These are phyloP conservation scores for Eimeria acervulina DNA, from an alignment of 169 alveolate genomes.

Conservation along the genomic window DNA sequence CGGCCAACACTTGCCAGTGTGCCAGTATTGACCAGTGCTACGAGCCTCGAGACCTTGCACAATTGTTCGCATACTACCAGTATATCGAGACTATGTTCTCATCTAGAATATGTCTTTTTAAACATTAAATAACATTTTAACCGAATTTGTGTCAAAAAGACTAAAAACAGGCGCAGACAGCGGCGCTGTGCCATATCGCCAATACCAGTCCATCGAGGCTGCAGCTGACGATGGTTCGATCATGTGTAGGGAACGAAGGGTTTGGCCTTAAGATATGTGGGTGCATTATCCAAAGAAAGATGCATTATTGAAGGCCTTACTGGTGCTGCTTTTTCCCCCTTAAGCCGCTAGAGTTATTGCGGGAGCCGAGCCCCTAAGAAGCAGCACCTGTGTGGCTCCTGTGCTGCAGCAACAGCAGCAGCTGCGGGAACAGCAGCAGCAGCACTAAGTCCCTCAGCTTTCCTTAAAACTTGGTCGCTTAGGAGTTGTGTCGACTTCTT, in stretches of 20 bases:
- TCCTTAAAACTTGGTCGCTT: not conserved
- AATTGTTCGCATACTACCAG: no score
- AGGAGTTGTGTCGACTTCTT: not conserved
- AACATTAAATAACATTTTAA: not conserved
- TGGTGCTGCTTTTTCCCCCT: not conserved
- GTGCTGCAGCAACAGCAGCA: not conserved
- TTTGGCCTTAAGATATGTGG: not conserved
- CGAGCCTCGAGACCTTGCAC: no score
- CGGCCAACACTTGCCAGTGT: no score
- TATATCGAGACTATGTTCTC: no score
- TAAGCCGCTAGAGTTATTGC: not conserved
- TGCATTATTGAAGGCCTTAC: not conserved
- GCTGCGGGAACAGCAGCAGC: not conserved
- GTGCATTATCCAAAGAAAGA: not conserved
- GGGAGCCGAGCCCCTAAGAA: not conserved
- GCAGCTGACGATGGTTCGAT: conserved; percentile 8
- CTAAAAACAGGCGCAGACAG: not conserved
- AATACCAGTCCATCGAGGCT: not conserved
- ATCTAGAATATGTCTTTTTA: no score
- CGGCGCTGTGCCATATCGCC: not conserved
- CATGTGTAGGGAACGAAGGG: no score
- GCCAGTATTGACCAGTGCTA: no score
- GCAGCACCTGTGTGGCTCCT: not conserved
- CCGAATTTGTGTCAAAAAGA: not conserved
- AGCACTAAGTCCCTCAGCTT: not conserved